Base-by-base conservation (phyloP, 495 filamentous ascomycete species). In the Echria macrotheca region DNA sequence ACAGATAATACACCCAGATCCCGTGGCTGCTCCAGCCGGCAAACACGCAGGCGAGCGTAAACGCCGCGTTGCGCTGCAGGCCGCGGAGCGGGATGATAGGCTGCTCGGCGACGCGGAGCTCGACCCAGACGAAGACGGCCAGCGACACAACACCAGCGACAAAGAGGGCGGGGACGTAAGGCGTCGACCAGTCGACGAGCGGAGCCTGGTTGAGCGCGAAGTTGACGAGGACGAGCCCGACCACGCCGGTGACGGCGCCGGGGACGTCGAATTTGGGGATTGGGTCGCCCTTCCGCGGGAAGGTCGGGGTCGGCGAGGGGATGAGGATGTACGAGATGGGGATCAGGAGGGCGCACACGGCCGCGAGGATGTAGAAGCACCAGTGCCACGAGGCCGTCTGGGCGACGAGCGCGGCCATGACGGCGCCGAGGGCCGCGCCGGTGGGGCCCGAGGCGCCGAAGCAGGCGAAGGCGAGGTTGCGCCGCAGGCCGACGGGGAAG, bases 381-480 rank as follows among this genome's bases (percentile, higher is more conserved):
- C 85, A 89, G 1, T 75, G 78, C 85, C 83, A 88, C 68, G 73
- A 79, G 2, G 68, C 69, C 59, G 37, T 66, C 41, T 76, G 55
- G 52, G 80, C 66, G 0, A 83, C 76, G 3, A 84, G 48, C 0
- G 68, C 63, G 0, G 69, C 58, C 44, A 83, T 75, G 0, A 75
- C 65, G 7, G 64, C 65, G 0, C 81, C 83, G 2, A 77, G 8
- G 12, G 78, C 58, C 14, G 65, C 70, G 1, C 84, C 81, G 1
- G 64, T 67, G 0, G 83, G 84, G 0, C 81, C 83, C 6, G 69
- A 64, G 1, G 77, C 81, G 2, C 82, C 83, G 49, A 87, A 86
- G 22, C 79, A 52, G 2, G 75, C 68, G 50, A 88, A 85, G 2
- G 75, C 69, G 60, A 87, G 76, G 37, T 59, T 59, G 63, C 84